Percentiles rank a stretch among this genome's conserved stretches.
Conservation (phyloP, 352 stramenopile species). For the Pythium brachiatum region DNA sequence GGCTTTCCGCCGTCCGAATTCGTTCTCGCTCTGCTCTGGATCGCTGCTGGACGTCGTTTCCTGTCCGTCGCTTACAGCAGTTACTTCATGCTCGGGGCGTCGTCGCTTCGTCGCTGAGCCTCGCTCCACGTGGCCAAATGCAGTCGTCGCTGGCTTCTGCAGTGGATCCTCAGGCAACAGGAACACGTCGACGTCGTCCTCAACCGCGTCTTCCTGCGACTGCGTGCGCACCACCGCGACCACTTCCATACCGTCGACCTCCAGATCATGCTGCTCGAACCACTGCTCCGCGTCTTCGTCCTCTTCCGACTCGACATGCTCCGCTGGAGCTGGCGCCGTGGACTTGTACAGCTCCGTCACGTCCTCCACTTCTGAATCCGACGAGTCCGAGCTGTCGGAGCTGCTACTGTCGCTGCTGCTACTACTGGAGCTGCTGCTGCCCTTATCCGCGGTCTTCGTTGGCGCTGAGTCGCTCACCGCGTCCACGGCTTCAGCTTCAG, state of each 20-base stretch:
- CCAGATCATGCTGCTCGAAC: slow-evolving; percentile 19
- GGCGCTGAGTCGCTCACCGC: slow-evolving; percentile 21
- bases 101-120: slow-evolving; percentile 30
- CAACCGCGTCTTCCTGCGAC: background rate
- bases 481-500: background rate
- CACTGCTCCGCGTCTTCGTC: slow-evolving; percentile 25
- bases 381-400: slow-evolving; percentile 14
- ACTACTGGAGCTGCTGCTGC: slow-evolving; percentile 24
- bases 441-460: slow-evolving; percentile 21
- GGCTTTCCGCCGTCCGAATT: background rate
- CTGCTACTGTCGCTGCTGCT: slow-evolving; percentile 24
- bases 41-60: slow-evolving; percentile 23
- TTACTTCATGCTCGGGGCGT: slow-evolving; percentile 3
- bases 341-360: slow-evolving; percentile 21
- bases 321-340: background rate
- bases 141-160: background rate
- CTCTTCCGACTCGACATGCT: slow-evolving; percentile 13
- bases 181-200: slow-evolving; percentile 25
- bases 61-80: slow-evolving; percentile 1
- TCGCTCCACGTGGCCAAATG: slow-evolving; percentile 1
- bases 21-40: slow-evolving; percentile 14
- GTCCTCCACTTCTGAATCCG: slow-evolving; percentile 27
- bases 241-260: slow-evolving; percentile 19
- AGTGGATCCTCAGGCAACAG: slow-evolving; percentile 22
- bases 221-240: slow-evolving; percentile 4